Conservation (phyloP, 1,284 basidiomycete genomes). For the Rhodotorula sp. region DNA sequence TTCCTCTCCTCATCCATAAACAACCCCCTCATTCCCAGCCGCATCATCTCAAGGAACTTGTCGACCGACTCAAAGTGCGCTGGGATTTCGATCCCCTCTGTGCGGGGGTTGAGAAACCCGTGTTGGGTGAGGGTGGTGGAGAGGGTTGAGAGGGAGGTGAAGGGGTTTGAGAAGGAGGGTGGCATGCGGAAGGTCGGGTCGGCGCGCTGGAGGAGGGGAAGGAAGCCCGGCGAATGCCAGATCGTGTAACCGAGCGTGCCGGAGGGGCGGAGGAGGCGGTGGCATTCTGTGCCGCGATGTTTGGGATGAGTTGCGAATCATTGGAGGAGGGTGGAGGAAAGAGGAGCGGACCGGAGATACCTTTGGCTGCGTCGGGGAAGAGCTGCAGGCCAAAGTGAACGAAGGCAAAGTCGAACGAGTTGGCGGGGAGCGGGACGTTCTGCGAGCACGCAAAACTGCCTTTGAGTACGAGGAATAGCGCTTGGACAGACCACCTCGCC, state of each 20-base stretch:
- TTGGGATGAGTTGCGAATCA: too few relatives aligned
- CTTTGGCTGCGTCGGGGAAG: constrained; percentile 4
- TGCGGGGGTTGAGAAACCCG: neutral
- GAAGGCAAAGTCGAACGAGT: neutral
- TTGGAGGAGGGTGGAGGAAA: neutral
- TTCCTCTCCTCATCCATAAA: neutral
- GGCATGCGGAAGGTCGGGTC: neutral
- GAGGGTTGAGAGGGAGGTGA: neutral
- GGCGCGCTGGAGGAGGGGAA: constrained; percentile 6
- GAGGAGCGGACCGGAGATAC: neutral
- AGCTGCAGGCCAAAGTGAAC: constrained; percentile 17
- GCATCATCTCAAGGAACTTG: neutral
- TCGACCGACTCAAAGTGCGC: neutral
- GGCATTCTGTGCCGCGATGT: neutral
- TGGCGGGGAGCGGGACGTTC: constrained; percentile 1
- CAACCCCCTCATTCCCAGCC: neutral
- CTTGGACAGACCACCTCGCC: too few relatives aligned
- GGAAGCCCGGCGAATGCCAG: constrained; percentile 3
- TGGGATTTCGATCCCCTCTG: neutral
- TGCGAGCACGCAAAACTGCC: neutral
- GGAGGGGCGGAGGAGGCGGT: constrained; percentile 1
- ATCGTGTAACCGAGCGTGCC: neutral
- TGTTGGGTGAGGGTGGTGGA: neutral
- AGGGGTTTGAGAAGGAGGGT: neutral
- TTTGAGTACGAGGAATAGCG: neutral